Conservation (phyloP, 805 yeast species). For the Candida sonorensis region DNA sequence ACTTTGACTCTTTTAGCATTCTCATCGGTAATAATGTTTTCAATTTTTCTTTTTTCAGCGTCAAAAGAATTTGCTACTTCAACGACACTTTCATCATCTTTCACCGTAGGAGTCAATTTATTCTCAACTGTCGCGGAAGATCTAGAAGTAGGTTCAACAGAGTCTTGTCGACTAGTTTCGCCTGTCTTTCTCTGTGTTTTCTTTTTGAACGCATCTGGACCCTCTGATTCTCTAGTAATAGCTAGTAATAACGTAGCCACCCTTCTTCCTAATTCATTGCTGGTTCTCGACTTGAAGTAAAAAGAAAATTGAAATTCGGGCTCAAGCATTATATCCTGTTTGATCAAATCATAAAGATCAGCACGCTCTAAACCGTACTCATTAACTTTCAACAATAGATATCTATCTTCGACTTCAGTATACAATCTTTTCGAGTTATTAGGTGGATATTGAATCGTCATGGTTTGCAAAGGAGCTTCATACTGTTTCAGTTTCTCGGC, state of each 20-base stretch:
- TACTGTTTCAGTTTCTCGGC: constrained; percentile 45
- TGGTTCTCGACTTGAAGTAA: constrained; percentile 63
- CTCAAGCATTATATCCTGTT: constrained; percentile 53
- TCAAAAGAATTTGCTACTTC: too few relatives aligned
- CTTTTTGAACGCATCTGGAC: constrained; percentile 48
- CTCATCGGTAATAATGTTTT: too few relatives aligned
- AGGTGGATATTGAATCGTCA: constrained; percentile 71
- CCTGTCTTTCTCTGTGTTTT: constrained; percentile 24
- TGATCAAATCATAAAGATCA: constrained; percentile 54
- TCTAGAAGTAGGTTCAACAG: constrained; percentile 20
- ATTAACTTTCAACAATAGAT: constrained; percentile 51
- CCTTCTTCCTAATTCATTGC: constrained; percentile 67
- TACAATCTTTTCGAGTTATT: constrained; percentile 73
- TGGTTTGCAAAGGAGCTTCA: constrained; percentile 54
- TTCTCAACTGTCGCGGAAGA: too few relatives aligned
- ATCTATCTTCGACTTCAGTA: constrained; percentile 65
- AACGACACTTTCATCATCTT: constrained; percentile 2
- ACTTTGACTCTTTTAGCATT: too few relatives aligned
- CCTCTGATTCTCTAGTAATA: constrained; percentile 63
- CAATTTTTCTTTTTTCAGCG: too few relatives aligned
- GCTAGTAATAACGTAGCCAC: constrained; percentile 61
- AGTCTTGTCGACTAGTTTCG: constrained; percentile 26
- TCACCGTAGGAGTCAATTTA: too few relatives aligned
- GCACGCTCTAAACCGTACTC: constrained; percentile 59
- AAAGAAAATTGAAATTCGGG: constrained; percentile 66